Evolutionary conservation across 495 filamentous ascomycete genomes (phyloP), one percentile per base, ranked within the genome.

Genomic region (Aspergillus homomorphus): DNA sequence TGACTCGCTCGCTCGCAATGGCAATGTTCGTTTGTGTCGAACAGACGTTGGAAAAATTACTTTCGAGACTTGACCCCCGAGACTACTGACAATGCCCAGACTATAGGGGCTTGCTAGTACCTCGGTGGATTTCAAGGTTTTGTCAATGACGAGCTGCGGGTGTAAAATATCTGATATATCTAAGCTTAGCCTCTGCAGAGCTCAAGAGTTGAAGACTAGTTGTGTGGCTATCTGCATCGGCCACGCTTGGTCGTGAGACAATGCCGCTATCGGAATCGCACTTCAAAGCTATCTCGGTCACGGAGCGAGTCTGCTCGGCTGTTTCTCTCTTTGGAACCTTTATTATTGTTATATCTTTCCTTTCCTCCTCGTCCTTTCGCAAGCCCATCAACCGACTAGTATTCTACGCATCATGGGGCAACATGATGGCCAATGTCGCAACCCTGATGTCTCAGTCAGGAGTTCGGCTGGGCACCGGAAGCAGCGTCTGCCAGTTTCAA

Each of bases 311-410:
- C 10, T 84, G 84, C 62, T 91, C 89, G 0, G 73, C 83, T 12
- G 75, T 94, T 63, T 95, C 90, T 0, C 66, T 96, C 3, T 15
- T 87, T 3, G 90, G 89, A 48, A 88, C 86, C 24, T 60, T 84
- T 45, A 87, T 94, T 68, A 87, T 95, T 52, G 82, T 94, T 30
- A 56, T 78, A 51, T 92, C 91, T 33, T 95, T 91, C 61, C 67
- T 83, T 16, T 59, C 74, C 16, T 76, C 73, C 4, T 55, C 57
- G 2, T 62, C 68, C 0, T 78, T 78, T 43, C 74, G 87, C 58
- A 92, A 92, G 72, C 90, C 91, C n/a, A 92, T 96, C 73, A 95
- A 95, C 64, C 82, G 91, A 3, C 76, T 96, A 4, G 83, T 93
- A 10, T 95, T 96, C 70, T 92, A 87, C 66, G 91, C 91, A 2